These are phyloP conservation scores for Glomus cerebriforme DNA, from an alignment of 192 early-diverging fungal species.

Conservation along the genomic window DNA sequence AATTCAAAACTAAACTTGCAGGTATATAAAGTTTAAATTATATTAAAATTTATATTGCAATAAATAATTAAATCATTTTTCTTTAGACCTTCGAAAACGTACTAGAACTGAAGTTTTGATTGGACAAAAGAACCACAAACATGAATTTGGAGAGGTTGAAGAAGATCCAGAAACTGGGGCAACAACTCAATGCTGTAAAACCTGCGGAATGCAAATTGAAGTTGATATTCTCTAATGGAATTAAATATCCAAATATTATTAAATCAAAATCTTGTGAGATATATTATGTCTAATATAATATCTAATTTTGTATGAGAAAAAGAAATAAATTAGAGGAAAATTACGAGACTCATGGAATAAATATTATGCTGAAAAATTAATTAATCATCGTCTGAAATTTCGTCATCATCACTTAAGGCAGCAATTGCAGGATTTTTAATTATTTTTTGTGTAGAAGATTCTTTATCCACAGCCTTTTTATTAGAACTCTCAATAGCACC, in stretches of 20 bases:
- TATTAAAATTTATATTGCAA: not conserved
- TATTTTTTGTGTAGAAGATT: not conserved
- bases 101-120: constrained; percentile 77
- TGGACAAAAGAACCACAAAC: constrained; percentile 71
- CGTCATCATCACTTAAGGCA: constrained; percentile 20
- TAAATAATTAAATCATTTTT: constrained; percentile 6
- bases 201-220: constrained; percentile 70
- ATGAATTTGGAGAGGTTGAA: constrained; percentile 64
- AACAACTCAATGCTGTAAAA: constrained; percentile 59
- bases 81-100: constrained; percentile 71
- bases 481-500: constrained; percentile 16
- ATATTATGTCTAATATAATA: too few relatives aligned
- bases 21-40: constrained; percentile 41
- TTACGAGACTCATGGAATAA: not conserved
- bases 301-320: too few relatives aligned
- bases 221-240: constrained; percentile 62
- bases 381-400: not conserved
- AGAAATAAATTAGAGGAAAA: not conserved
- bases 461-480: not conserved
- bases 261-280: too few relatives aligned
- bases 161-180: constrained; percentile 52
- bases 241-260: not conserved
- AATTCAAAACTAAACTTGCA: constrained; percentile 76
- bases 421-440: constrained; percentile 9
- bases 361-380: not conserved